Percentiles rank a stretch among this genome's conserved stretches.
phyloP scores from a whole-genome alignment of 805 yeast species.

The Myxozyma vanderwaltii region DNA sequence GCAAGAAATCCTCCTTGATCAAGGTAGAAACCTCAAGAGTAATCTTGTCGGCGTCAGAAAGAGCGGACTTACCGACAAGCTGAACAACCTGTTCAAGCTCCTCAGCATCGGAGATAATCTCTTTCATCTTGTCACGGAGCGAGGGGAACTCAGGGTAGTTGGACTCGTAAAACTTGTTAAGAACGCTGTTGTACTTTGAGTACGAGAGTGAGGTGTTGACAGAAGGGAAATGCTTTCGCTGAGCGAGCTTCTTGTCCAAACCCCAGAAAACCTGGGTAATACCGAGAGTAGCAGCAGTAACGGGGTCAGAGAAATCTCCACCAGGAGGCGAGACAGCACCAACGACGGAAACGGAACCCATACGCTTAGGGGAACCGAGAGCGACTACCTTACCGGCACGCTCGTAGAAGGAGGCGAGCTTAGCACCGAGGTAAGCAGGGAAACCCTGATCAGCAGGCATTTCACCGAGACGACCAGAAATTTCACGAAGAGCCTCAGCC shows the following conservation, averaged over 20 bases:
- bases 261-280: slow-evolving; percentile 99
- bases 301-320: slow-evolving; percentile 99
- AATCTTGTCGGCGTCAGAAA: slow-evolving; percentile 95
- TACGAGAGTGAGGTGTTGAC: slow-evolving; percentile 94
- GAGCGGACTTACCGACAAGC: slow-evolving; percentile 97
- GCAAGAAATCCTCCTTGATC: slow-evolving; percentile 97
- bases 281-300: slow-evolving; percentile 96
- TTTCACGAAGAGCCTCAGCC: slow-evolving; percentile 99
- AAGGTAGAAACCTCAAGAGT: slow-evolving; percentile 88
- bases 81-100: slow-evolving; percentile 99
- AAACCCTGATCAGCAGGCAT: slow-evolving; percentile 99
- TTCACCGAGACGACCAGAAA: slow-evolving; percentile 99
- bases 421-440: slow-evolving; percentile 99
- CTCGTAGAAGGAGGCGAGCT: slow-evolving; percentile 97
- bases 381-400: slow-evolving; percentile 98
- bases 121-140: slow-evolving; percentile 88
- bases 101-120: slow-evolving; percentile 94
- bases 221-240: slow-evolving; percentile 99
- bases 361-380: slow-evolving; percentile 93
- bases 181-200: slow-evolving; percentile 90
- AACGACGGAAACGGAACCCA: slow-evolving; percentile 97
- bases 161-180: slow-evolving; percentile 79
- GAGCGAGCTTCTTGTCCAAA: slow-evolving; percentile 97
- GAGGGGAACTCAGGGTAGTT: slow-evolving; percentile 89
- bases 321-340: slow-evolving; percentile 99